Base-by-base conservation (phyloP, 805 yeast genomes). In the Metschnikowia amazonensis region DNA sequence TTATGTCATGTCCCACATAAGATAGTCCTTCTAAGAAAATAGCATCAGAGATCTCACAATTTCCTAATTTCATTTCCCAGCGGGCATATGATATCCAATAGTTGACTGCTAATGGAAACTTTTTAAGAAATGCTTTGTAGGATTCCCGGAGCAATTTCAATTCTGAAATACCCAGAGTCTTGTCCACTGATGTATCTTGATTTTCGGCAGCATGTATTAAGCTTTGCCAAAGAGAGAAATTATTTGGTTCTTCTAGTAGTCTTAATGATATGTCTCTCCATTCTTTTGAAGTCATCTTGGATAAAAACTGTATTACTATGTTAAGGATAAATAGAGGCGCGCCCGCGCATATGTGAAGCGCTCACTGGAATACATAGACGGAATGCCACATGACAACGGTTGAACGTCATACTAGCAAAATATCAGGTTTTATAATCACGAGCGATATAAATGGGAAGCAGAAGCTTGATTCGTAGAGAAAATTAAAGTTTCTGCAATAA, bases 401-500 rank as follows among this genome's bases (percentile, higher is more conserved):
- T 24, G 20, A 23, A 18, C 29, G 18, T 23, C 11, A 9, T 5
- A 24, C 14, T 23, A 16, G 23, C 20, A 35, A 14, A 35, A 8
- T 35, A n/a, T 23, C 8, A 13, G 23, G 10, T n/a, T 35, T 23
- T 21, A 13, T 16, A 14, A 36, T 25, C 16, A 11, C 23, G 40
- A 36, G 14, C 40, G 45, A 70, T 82, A 72, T 29, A 84, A 64
- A 60, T 84, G 87, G 55, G 73, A 67, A 6, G 95, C 81, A 48
- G 86, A 76, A 3, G 95, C 96, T 72, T 90, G 97, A 70, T 86
- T 83, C 37, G 82, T 77, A 14, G 96, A 87, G 70, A 89, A 87
- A 10, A 92, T 82, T 62, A 90, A 73, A 14, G 88, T 74, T 62
- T 89, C 95, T 2, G 92, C 90, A 59, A 85, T 67, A 14, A 85